These are phyloP conservation scores for Trifolium fragiferum DNA, from an alignment of 306 rosid genomes.

Conservation along the genomic window DNA sequence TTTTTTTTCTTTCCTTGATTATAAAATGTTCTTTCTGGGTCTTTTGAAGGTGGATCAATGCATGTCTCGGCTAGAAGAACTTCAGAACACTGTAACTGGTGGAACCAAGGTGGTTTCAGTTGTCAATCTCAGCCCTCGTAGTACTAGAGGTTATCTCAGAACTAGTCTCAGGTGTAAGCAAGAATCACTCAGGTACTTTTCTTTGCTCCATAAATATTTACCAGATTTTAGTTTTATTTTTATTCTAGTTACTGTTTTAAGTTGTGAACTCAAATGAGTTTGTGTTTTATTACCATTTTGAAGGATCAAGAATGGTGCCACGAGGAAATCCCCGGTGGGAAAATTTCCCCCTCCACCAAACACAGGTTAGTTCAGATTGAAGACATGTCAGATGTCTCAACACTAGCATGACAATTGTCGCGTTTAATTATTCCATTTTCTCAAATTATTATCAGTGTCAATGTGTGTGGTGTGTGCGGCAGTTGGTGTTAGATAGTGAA, in stretches of 20 bases:
- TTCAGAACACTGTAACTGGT: constrained; percentile 79
- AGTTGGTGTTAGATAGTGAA: too few species aligned
- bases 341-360: constrained; percentile 75
- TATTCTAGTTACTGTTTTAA: neutral
- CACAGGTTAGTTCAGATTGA: constrained; percentile 51
- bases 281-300: constrained; percentile 34
- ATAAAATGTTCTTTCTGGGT: constrained; percentile 32
- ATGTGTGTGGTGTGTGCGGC: too few species aligned
- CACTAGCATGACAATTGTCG: too few species aligned
- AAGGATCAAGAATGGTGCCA: constrained; percentile 61
- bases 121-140: constrained; percentile 90
- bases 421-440: neutral
- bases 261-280: constrained; percentile 34
- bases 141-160: constrained; percentile 80
- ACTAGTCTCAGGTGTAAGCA: constrained; percentile 97
- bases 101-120: constrained; percentile 84
- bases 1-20: neutral
- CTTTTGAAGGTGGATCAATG: constrained; percentile 82
- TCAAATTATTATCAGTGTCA: neutral
- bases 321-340: constrained; percentile 75
- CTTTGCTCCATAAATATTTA: constrained; percentile 3
- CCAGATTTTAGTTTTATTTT: neutral
- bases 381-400: too few species aligned
- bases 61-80: constrained; percentile 89
- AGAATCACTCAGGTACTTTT: constrained; percentile 70